Percentiles rank a stretch among this genome's conserved stretches.
These are phyloP conservation scores for Thermothelomyces thermophilus DNA, from an alignment of 2,329 filamentous ascomycete genomes.

Conservation along the genomic window DNA sequence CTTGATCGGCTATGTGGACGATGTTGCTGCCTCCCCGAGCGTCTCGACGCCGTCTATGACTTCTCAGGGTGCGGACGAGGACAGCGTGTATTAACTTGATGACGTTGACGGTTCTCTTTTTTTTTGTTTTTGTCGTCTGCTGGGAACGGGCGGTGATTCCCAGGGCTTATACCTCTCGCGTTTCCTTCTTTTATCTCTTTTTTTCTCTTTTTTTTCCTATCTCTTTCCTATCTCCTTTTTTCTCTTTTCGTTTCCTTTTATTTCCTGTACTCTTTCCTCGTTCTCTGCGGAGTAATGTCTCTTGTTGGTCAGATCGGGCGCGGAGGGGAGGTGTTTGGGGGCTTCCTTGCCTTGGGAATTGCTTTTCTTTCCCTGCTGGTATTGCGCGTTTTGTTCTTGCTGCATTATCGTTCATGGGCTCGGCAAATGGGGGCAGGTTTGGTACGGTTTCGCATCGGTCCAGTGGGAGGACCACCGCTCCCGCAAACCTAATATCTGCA, in stretches of 20 bases:
- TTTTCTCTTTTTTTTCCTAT: slow-evolving; percentile 28
- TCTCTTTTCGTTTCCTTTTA: slow-evolving; percentile 24
- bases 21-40: slow-evolving; percentile 62
- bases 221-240: slow-evolving; percentile 21
- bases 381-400: slow-evolving; percentile 27
- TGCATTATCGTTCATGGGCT: slow-evolving; percentile 33
- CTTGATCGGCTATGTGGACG: slow-evolving; percentile 88
- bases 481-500: slow-evolving; percentile 42
- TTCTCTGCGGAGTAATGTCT: slow-evolving; percentile 22
- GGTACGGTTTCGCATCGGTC: slow-evolving; percentile 35
- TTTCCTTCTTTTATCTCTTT: slow-evolving; percentile 18
- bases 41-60: slow-evolving; percentile 66
- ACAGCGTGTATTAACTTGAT: slow-evolving; percentile 60
- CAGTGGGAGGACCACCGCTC: slow-evolving; percentile 28
- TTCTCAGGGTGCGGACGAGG: slow-evolving; percentile 63
- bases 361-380: slow-evolving; percentile 23
- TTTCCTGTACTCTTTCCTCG: slow-evolving; percentile 30
- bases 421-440: slow-evolving; percentile 39
- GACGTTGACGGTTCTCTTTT: slow-evolving; percentile 47
- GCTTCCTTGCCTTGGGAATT: slow-evolving; percentile 21
- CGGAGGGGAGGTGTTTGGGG: slow-evolving; percentile 16
- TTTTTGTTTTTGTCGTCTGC: slow-evolving; percentile 31
- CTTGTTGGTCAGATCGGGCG: slow-evolving; percentile 20
- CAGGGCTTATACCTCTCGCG: slow-evolving; percentile 41
- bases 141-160: slow-evolving; percentile 29